Conservation (phyloP, 345 rosid genomes). For the Corchorus olitorius region DNA sequence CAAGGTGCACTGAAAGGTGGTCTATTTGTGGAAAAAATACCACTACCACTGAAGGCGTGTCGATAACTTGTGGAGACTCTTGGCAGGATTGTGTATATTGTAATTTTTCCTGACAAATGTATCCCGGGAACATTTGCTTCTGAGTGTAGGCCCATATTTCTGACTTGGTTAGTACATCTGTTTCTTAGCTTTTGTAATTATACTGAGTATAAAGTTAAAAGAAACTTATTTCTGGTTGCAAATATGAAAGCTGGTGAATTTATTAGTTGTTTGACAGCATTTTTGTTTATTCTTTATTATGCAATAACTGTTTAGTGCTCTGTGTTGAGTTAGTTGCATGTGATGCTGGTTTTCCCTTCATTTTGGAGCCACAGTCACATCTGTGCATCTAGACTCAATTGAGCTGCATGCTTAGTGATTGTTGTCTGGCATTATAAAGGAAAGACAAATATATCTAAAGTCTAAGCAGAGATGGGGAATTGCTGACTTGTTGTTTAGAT, state of each 20-base stretch:
- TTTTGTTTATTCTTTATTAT: not conserved
- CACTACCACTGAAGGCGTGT: conserved; percentile 21
- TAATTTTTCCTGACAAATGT: conserved; percentile 78
- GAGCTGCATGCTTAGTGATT: not conserved
- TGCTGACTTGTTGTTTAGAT: not conserved
- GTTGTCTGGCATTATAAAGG: not conserved
- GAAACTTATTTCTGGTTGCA: conserved; percentile 2
- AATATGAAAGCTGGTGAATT: not conserved
- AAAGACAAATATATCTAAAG: not conserved
- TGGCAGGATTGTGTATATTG: conserved; percentile 82
- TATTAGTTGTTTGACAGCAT: not conserved
- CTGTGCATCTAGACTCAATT: not conserved
- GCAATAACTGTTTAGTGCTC: not conserved
- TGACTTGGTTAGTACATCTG: conserved; percentile 88
- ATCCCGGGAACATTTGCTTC: conserved; percentile 69
- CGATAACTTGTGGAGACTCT: conserved; percentile 43
- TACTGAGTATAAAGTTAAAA: not conserved
- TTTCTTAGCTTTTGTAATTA: conserved; percentile 76
- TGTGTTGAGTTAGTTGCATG: not conserved
- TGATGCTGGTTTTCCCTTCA: not conserved
- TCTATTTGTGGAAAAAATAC: conserved; percentile 29
- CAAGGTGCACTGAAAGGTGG: conserved; percentile 29
- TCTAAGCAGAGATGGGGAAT: not conserved
- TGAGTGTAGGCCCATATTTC: conserved; percentile 74
- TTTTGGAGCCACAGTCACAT: not conserved